These are phyloP conservation scores for Saccharomycopsis sp. DNA, from an alignment of 805 yeast species.

Conservation along the genomic window DNA sequence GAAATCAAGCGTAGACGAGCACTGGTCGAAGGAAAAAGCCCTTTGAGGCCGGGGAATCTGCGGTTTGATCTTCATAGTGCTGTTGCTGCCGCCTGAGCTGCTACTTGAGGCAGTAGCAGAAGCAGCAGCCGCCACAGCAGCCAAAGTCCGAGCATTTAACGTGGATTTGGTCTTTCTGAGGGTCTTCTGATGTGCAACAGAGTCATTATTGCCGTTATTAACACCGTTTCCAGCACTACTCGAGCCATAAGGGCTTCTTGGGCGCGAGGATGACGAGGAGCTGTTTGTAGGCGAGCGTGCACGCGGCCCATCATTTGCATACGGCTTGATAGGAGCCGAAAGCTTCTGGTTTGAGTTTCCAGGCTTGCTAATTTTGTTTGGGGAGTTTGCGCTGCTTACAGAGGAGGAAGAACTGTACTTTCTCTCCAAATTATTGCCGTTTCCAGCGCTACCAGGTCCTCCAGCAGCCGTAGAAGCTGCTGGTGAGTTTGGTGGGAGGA, in stretches of 20 bases:
- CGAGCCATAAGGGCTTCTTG: neutral
- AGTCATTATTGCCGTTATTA: neutral
- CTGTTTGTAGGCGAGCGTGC: neutral
- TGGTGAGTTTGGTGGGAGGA: constrained; percentile 19
- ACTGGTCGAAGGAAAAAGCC: constrained; percentile 21
- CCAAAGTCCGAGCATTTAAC: constrained; percentile 6
- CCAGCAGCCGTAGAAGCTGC: neutral
- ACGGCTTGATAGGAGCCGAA: neutral
- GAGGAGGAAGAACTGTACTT: neutral
- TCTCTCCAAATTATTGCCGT: neutral
- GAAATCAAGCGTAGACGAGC: constrained; percentile 20
- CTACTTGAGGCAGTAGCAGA: neutral
- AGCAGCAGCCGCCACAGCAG: neutral
- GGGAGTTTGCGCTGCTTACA: neutral
- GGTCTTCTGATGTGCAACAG: neutral
- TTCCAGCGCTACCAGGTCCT: neutral
- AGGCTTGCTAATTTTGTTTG: neutral
- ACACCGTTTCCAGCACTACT: neutral
- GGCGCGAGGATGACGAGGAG: neutral
- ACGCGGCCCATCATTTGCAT: neutral
- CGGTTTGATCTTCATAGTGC: constrained; percentile 9
- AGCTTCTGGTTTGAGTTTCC: neutral
- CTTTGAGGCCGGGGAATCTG: constrained; percentile 13
- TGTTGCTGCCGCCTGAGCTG: neutral
- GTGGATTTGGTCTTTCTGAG: constrained; percentile 13